Conservation (phyloP, 2,329 filamentous ascomycete genomes). For the Pseudodiploospora longispora region DNA sequence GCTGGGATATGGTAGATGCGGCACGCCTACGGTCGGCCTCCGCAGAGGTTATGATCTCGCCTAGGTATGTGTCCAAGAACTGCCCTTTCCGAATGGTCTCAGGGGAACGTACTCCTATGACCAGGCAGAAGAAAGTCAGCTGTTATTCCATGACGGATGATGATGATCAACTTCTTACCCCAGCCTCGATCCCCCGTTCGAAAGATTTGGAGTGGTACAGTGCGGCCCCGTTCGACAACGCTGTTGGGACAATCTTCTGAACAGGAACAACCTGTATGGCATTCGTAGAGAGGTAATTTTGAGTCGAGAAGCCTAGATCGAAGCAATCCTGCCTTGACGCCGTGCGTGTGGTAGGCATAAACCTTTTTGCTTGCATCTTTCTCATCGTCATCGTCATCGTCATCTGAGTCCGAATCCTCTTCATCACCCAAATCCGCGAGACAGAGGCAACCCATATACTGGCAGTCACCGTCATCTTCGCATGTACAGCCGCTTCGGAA, state of each 20-base stretch:
- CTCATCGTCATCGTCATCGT: constrained; percentile 25
- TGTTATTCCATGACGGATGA: not conserved
- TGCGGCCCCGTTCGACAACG: constrained; percentile 66
- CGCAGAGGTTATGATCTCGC: constrained; percentile 55
- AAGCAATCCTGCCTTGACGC: constrained; percentile 43
- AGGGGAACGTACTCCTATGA: constrained; percentile 53
- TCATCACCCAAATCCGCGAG: constrained; percentile 53
- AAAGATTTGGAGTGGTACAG: constrained; percentile 68
- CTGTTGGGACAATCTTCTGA: constrained; percentile 59
- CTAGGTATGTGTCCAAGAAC: constrained; percentile 73
- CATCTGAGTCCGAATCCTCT: constrained; percentile 37
- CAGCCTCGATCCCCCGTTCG: constrained; percentile 65
- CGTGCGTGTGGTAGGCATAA: constrained; percentile 59
- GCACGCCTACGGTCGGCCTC: constrained; percentile 60
- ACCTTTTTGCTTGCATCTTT: constrained; percentile 19
- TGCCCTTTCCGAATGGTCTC: constrained; percentile 61
- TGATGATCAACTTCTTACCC: constrained; percentile 40
- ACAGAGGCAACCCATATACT: constrained; percentile 60
- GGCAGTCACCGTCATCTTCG: constrained; percentile 51
- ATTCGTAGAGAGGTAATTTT: constrained; percentile 67
- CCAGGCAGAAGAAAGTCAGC: not conserved
- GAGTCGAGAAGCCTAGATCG: constrained; percentile 44
- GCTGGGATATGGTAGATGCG: constrained; percentile 43
- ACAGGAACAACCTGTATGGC: constrained; percentile 64
- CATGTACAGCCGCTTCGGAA: constrained; percentile 67